Evolutionary conservation across 2,329 filamentous ascomycete species (phyloP), one percentile per base, ranked within the genome.

Genomic region (Aspergillus sergii): DNA sequence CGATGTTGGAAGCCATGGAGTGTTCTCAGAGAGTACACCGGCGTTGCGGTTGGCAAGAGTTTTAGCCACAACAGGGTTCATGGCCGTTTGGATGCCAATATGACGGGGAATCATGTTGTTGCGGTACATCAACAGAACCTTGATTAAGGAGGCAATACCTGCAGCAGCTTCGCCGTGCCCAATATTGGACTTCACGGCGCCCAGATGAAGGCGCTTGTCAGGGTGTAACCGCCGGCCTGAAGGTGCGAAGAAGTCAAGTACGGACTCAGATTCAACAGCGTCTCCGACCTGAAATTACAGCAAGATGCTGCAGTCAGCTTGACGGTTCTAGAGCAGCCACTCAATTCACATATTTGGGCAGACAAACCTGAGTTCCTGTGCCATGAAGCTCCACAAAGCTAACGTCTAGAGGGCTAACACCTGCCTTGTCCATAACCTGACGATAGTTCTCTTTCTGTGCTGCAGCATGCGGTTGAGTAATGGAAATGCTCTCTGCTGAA

Each of bases 401-500:
- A 5, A 80, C 71, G 39, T 76, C 73, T 8, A 71, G 66, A 11
- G 80, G 78, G 30, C 74, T 68, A 1, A 81, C 68, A 4, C 72
- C 74, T 14, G 78, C 76, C 7, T 73, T 62, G 12, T 72, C 71
- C n/a, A 82, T 67, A 3, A 81, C 72, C 62, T 78, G 72, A 26
- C 73, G 69, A 56, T 76, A 79, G 46, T 78, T 70, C n/a, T 72
- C 71, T 7, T 69, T 66, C 57, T 81, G 79, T 4, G 79, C 74
- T 6, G 73, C 75, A 9, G 74, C 77, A 59, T 80, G 79, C 3
- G 80, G 79, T 54, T 76, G 76, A 1, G 80, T 82, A 63, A 82
- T 81, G 3, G 77, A 80, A 8, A 75, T 72, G 2, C 79, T 89
- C 66, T 78, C 71, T 0, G 73, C 74, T 2, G 78, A 81, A 61